Conservation (phyloP, 306 rosid species). For the Mimosa bimucronata region DNA sequence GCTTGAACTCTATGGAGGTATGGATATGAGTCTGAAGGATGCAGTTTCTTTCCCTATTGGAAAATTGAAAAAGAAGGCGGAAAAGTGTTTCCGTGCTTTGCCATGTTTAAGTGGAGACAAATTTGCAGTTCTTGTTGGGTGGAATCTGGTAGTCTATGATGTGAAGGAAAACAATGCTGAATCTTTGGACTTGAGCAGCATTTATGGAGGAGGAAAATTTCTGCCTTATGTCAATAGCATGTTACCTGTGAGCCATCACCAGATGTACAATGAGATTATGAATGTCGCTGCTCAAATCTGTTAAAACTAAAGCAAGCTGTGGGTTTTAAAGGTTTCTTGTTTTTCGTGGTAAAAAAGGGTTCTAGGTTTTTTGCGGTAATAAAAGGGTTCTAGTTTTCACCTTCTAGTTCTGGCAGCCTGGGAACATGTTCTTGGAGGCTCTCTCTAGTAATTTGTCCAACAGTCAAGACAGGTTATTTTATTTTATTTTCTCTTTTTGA, state of each 20-base stretch:
- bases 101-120: slow-evolving; percentile 38
- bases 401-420: not conserved
- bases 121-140: slow-evolving; percentile 33
- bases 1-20: slow-evolving; percentile 42
- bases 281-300: not conserved
- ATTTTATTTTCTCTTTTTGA: not conserved
- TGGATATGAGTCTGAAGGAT: slow-evolving; percentile 26
- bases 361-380: not conserved
- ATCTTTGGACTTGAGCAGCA: not conserved
- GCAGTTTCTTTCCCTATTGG: slow-evolving; percentile 20
- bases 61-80: not conserved
- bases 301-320: not conserved
- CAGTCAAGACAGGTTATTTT: not conserved
- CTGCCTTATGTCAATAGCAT: slow-evolving; percentile 52
- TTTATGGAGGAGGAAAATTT: slow-evolving; percentile 2
- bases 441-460: not conserved
- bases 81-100: slow-evolving; percentile 27
- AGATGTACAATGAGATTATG: not conserved
- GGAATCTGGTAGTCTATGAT: slow-evolving; percentile 22
- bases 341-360: not conserved
- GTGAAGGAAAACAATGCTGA: slow-evolving; percentile 19
- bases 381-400: not conserved
- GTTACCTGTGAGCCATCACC: slow-evolving; percentile 26
- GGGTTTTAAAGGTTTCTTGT: not conserved
- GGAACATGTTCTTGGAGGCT: not conserved